A percentile compares a stretch with the other conserved stretches of the same genome.
These are phyloP conservation scores for Thelephora terrestris DNA, from an alignment of 1,284 basidiomycete species.

Conservation along the genomic window DNA sequence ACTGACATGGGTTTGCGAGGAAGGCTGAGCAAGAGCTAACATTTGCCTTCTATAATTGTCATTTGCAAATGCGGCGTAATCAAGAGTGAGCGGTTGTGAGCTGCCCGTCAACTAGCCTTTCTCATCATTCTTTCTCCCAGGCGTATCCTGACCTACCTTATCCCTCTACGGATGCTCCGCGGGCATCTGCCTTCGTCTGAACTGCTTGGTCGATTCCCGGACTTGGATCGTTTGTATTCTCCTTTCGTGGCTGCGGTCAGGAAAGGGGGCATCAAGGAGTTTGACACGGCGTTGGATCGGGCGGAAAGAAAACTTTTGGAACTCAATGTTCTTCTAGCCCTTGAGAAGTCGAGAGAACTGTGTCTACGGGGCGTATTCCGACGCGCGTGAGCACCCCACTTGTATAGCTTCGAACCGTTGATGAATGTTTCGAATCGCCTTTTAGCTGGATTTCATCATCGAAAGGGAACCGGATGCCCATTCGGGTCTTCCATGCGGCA, in stretches of 20 bases:
- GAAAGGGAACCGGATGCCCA: constrained; percentile 66
- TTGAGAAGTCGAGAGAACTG: constrained; percentile 83
- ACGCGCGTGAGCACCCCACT: constrained; percentile 53
- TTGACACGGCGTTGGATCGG: constrained; percentile 66
- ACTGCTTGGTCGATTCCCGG: constrained; percentile 63
- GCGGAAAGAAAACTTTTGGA: constrained; percentile 67
- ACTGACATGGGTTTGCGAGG: neutral
- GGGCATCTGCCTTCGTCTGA: constrained; percentile 71
- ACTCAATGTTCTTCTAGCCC: constrained; percentile 74
- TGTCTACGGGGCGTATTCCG: constrained; percentile 82
- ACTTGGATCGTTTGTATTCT: constrained; percentile 62
- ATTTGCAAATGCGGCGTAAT: constrained; percentile 56
- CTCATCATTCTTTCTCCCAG: constrained; percentile 25
- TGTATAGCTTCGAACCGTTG: constrained; percentile 1
- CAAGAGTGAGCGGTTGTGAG: constrained; percentile 53
- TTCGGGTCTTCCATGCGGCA: constrained; percentile 68
- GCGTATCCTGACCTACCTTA: constrained; percentile 83
- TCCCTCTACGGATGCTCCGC: constrained; percentile 80
- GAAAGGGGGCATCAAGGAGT: constrained; percentile 69
- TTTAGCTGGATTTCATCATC: constrained; percentile 69
- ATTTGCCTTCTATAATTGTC: constrained; percentile 76
- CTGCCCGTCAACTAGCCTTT: neutral
- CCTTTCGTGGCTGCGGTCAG: constrained; percentile 79
- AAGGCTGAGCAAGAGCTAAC: constrained; percentile 79
- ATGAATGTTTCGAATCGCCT: constrained; percentile 1